Evolutionary conservation across 768 basidiomycete species (phyloP).

Genomic region (Rhodotorula diobovata): DNA sequence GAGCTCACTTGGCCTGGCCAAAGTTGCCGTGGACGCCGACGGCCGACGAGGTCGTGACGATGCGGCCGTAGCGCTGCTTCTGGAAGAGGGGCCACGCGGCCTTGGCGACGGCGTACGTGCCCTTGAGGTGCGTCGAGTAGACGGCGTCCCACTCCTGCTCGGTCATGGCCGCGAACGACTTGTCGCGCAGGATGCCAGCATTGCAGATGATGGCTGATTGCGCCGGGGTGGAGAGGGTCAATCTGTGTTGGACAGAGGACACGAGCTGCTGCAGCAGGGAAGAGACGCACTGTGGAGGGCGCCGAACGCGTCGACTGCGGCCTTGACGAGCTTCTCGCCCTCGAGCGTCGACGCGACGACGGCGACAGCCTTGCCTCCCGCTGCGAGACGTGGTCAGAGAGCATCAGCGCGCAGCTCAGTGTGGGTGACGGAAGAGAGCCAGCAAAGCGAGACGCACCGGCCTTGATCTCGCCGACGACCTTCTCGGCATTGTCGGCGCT

Average conservation of each 20-base stretch:
- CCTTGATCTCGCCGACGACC: conserved; percentile 80
- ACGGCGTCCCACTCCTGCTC: conserved; percentile 94
- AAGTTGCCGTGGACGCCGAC: conserved; percentile 68
- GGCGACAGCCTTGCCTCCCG: conserved; percentile 79
- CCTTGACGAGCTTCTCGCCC: conserved; percentile 80
- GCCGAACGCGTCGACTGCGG: conserved; percentile 80
- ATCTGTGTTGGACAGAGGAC: neutral
- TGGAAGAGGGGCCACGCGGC: conserved; percentile 96
- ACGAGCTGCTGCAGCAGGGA: conserved; percentile 47
- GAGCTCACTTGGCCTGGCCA: conserved; percentile 69
- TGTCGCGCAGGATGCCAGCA: conserved; percentile 89
- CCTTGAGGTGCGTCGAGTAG: conserved; percentile 73
- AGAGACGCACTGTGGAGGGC: conserved; percentile 68
- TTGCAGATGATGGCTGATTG: conserved; percentile 51
- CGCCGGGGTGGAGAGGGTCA: neutral
- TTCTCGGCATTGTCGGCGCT: conserved; percentile 74
- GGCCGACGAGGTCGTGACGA: conserved; percentile 87
- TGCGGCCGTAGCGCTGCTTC: conserved; percentile 91
- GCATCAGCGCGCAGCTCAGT: neutral
- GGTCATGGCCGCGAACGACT: conserved; percentile 81
- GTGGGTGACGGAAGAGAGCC: neutral
- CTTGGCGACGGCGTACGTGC: conserved; percentile 80
- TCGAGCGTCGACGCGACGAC: conserved; percentile 86
- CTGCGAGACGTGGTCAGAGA: conserved; percentile 49
- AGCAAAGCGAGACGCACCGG: conserved; percentile 53